Conservation (phyloP, 768 basidiomycete genomes). For the Pleurotus tuber-regium region DNA sequence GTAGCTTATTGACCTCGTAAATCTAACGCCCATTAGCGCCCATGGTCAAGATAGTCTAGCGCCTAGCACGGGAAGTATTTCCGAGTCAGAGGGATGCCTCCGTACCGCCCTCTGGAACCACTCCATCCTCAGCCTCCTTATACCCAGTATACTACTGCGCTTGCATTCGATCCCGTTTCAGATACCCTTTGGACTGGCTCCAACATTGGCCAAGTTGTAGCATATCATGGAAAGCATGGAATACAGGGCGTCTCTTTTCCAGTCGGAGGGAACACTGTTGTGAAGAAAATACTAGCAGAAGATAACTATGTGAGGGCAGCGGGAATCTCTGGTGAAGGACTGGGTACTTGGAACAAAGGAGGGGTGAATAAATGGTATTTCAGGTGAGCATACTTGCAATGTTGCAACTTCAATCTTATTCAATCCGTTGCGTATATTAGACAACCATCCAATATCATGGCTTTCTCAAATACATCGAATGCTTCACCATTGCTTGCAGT, state of each 20-base stretch:
- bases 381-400: constrained; percentile 42
- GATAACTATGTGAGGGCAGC: constrained; percentile 76
- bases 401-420: neutral
- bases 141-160: constrained; percentile 61
- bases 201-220: constrained; percentile 64
- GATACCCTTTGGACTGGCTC: constrained; percentile 88
- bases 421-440: too few relatives aligned
- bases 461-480: constrained; percentile 46
- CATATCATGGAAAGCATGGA: constrained; percentile 63
- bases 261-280: constrained; percentile 63
- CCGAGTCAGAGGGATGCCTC: constrained; percentile 20
- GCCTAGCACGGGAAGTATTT: too few relatives aligned
- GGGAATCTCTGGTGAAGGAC: constrained; percentile 54
- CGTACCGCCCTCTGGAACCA: constrained; percentile 31
- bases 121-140: constrained; percentile 30
- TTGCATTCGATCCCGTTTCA: constrained; percentile 88
- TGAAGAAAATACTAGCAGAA: constrained; percentile 73
- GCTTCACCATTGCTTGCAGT: constrained; percentile 58
- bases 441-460: constrained; percentile 29
- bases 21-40: too few relatives aligned
- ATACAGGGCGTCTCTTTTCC: constrained; percentile 71
- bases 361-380: constrained; percentile 83
- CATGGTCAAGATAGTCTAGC: too few relatives aligned
- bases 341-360: constrained; percentile 83
- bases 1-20: too few relatives aligned